Percentiles rank a stretch among this genome's conserved stretches.
Conservation (phyloP, 805 yeast species). For the Saturnispora sekii region DNA sequence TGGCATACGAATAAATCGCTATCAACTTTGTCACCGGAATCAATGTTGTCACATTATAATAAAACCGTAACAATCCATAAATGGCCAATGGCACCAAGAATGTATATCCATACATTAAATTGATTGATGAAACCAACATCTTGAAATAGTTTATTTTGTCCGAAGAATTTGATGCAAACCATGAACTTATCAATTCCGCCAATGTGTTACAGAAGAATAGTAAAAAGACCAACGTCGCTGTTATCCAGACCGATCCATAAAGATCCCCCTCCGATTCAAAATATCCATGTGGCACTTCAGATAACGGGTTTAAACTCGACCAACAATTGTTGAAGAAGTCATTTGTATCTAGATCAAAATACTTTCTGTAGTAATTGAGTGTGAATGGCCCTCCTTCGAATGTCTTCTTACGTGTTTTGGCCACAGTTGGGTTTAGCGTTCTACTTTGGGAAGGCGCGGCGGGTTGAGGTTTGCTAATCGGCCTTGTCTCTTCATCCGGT, state of each 20-base stretch:
- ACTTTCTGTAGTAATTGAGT: slow-evolving; percentile 50
- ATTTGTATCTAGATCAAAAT: slow-evolving; percentile 58
- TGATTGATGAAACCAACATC: slow-evolving; percentile 56
- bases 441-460: neutral
- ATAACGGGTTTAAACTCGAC: slow-evolving; percentile 48
- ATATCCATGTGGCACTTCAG: slow-evolving; percentile 25
- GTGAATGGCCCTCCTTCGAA: slow-evolving; percentile 42
- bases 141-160: slow-evolving; percentile 45
- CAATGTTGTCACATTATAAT: slow-evolving; percentile 39
- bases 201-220: slow-evolving; percentile 70
- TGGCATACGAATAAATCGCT: slow-evolving; percentile 79
- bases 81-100: slow-evolving; percentile 50
- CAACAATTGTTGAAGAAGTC: slow-evolving; percentile 49
- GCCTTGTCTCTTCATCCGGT: neutral
- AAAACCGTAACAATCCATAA: slow-evolving; percentile 43
- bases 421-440: neutral
- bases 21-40: slow-evolving; percentile 49
- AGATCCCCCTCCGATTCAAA: slow-evolving; percentile 50
- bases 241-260: slow-evolving; percentile 88
- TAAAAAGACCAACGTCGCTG: slow-evolving; percentile 67
- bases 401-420: slow-evolving; percentile 15
- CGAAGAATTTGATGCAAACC: slow-evolving; percentile 26
- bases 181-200: slow-evolving; percentile 49
- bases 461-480: neutral
- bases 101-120: slow-evolving; percentile 69